These are phyloP conservation scores for Vicia sativa DNA, from an alignment of 306 rosid genomes.

Conservation along the genomic window DNA sequence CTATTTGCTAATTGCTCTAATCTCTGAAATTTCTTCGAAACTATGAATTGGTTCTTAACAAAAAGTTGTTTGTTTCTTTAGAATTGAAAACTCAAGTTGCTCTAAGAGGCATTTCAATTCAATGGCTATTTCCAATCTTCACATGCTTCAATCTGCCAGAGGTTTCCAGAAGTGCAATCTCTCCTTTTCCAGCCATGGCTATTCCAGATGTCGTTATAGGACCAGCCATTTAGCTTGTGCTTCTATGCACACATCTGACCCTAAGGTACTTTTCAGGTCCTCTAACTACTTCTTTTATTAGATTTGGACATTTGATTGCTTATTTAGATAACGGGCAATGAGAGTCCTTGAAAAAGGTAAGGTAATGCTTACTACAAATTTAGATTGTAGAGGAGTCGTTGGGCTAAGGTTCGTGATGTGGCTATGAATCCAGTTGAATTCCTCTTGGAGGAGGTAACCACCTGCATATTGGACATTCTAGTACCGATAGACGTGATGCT, in stretches of 20 bases:
- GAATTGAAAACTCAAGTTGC: conserved; percentile 1
- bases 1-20: too few species aligned
- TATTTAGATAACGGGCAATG: conserved; percentile 6
- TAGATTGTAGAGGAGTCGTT: too few species aligned
- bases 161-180: conserved; percentile 35
- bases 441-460: too few species aligned
- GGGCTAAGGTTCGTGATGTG: too few species aligned
- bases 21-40: too few species aligned
- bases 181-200: conserved; percentile 29
- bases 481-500: too few species aligned
- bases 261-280: conserved; percentile 39
- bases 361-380: too few species aligned
- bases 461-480: too few species aligned
- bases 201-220: conserved; percentile 6
- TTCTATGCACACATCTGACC: conserved; percentile 44
- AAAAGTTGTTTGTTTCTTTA: conserved; percentile 2
- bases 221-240: conserved; percentile 31
- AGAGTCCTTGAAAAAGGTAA: conserved; percentile 12
- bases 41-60: background rate
- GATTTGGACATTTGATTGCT: conserved; percentile 23
- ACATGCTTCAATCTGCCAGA: conserved; percentile 42
- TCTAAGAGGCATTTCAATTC: conserved; percentile 20
- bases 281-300: background rate
- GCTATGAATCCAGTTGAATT: too few species aligned
- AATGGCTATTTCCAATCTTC: conserved; percentile 47